Base-by-base conservation (phyloP, 78 protist species). In the Bigelowiella natans region DNA sequence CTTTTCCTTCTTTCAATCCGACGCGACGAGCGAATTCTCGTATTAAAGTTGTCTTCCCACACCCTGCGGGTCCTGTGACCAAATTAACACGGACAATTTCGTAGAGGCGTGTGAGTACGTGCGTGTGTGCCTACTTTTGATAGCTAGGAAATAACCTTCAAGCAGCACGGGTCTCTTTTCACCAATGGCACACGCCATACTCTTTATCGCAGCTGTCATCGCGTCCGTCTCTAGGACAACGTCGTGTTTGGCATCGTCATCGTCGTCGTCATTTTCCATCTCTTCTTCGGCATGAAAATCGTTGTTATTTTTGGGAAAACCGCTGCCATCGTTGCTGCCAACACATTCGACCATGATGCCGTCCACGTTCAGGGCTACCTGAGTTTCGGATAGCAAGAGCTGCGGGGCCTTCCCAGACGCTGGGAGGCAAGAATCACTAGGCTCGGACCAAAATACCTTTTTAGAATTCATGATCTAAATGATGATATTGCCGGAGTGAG, bases 61-160 rank as follows among this genome's bases (percentile, higher is more conserved):
- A 87, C 83, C 89, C 89, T 2, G 89, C 36, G 2, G 89, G 89
- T 26, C 89, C 89, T 2, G 2, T 11, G 40, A 87, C 30, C 87
- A 85, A n/a, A n/a, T n/a, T n/a, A n/a, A n/a, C n/a, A n/a, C n/a
- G 29, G n/a, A n/a, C n/a, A n/a, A n/a, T n/a, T n/a, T n/a, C n/a
- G n/a, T n/a, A n/a, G n/a, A n/a, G n/a, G n/a, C n/a, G n/a, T n/a
- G n/a, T n/a, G n/a, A n/a, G n/a, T n/a, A n/a, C n/a, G n/a, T n/a
- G n/a, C n/a, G n/a, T n/a, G n/a, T n/a, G n/a, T n/a, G n/a, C n/a
- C n/a, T n/a, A n/a, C n/a, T n/a, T n/a, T n/a, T n/a, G n/a, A n/a
- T n/a, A n/a, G n/a, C n/a, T n/a, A n/a, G n/a, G n/a, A n/a, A n/a
- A n/a, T n/a, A n/a, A n/a, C n/a, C n/a, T n/a, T n/a, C n/a, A n/a